Evolutionary conservation across 2,329 filamentous ascomycete genomes (phyloP).

Genomic region (Colletotrichum sp.): DNA sequence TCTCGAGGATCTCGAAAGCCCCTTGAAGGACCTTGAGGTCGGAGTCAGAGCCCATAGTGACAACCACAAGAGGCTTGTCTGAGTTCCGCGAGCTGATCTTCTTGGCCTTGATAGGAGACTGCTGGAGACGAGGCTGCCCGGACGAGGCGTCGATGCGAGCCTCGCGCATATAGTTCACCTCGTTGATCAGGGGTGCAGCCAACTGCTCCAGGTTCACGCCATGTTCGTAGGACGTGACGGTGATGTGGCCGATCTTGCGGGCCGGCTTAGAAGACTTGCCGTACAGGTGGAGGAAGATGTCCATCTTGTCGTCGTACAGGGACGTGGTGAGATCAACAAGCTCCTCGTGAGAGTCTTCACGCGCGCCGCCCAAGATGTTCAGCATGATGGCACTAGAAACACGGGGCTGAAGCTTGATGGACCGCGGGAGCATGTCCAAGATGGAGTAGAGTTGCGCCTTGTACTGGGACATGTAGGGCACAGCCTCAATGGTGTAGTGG

Average conservation of each 20-base stretch:
- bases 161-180: constrained; percentile 64
- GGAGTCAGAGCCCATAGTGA: constrained; percentile 86
- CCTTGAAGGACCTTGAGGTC: constrained; percentile 72
- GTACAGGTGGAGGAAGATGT: constrained; percentile 80
- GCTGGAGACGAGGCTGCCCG: constrained; percentile 40
- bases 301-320: constrained; percentile 49
- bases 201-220: constrained; percentile 63
- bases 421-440: constrained; percentile 66
- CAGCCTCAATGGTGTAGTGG: constrained; percentile 93
- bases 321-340: constrained; percentile 52
- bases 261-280: constrained; percentile 87
- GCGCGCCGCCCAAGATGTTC: constrained; percentile 77
- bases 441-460: constrained; percentile 89
- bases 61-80: constrained; percentile 66
- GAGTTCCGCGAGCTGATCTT: constrained; percentile 28
- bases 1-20: constrained; percentile 69
- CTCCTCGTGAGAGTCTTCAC: constrained; percentile 63
- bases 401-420: constrained; percentile 59
- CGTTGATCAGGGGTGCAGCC: constrained; percentile 71
- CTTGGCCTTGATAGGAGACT: constrained; percentile 17
- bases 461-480: constrained; percentile 86
- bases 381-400: constrained; percentile 76
- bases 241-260: constrained; percentile 96
- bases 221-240: constrained; percentile 74
- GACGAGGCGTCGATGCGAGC: constrained; percentile 52